Percentiles rank a stretch among this genome's conserved stretches.
Evolutionary conservation across 345 rosid genomes (phyloP).

Genomic region (Diplotaxis tenuifolia): DNA sequence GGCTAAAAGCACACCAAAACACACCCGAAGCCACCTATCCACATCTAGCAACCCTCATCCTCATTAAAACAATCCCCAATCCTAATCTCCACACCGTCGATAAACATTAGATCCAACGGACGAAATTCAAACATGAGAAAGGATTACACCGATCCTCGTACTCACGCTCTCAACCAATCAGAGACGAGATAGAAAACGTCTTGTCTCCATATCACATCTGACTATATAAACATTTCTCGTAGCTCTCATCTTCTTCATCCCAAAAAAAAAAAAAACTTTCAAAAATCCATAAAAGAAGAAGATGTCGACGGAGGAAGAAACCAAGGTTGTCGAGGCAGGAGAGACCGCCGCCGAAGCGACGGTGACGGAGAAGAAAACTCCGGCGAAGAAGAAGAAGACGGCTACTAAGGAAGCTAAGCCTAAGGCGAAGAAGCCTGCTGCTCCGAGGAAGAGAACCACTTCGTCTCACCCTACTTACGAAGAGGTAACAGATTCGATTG

Average conservation of each 20-base stretch:
- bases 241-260: conserved; percentile 15
- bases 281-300: not conserved
- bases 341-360: not conserved
- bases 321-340: not conserved
- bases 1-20: conserved; percentile 75
- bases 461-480: conserved; percentile 69
- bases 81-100: conserved; percentile 43
- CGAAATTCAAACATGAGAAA: conserved; percentile 48
- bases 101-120: conserved; percentile 54
- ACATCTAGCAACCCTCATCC: conserved; percentile 19
- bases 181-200: conserved; percentile 36
- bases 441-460: conserved; percentile 43
- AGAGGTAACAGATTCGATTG: conserved; percentile 42
- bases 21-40: conserved; percentile 33
- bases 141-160: conserved; percentile 49
- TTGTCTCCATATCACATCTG: conserved; percentile 31
- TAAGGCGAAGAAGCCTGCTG: conserved; percentile 5
- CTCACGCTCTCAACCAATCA: conserved; percentile 49
- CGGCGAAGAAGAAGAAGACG: too few species aligned
- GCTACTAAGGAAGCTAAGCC: too few species aligned
- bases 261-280: not conserved
- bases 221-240: conserved; percentile 55
- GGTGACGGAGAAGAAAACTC: not conserved
- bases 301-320: not conserved
- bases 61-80: conserved; percentile 17